Evolutionary conservation across 306 rosid species (phyloP).

Genomic region (Lotus japonicus): DNA sequence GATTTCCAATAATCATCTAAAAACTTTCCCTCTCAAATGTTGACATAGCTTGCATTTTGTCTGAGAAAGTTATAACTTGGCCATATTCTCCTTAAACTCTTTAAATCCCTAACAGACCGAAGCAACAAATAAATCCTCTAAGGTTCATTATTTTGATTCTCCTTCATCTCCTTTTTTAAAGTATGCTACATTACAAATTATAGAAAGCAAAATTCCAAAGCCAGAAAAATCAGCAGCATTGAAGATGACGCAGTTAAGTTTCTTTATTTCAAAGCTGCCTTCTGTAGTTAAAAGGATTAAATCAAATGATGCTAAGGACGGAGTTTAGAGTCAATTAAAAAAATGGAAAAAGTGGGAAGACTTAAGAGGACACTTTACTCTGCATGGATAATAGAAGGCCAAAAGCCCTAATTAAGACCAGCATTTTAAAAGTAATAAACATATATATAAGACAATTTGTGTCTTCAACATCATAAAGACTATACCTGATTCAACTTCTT

Average conservation of each 20-base stretch:
- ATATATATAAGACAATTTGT: neutral
- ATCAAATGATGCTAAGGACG: neutral
- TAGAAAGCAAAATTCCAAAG: neutral
- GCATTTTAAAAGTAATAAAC: constrained; percentile 8
- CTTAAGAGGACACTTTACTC: neutral
- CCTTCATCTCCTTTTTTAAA: neutral
- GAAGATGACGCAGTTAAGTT: neutral
- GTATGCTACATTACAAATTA: neutral
- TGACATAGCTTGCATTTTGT: neutral
- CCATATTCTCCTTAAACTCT: neutral
- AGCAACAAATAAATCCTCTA: neutral
- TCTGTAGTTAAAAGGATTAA: neutral
- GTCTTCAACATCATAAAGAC: neutral
- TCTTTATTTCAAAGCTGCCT: neutral
- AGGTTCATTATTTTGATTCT: neutral
- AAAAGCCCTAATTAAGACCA: no score
- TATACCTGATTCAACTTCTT: constrained; percentile 93
- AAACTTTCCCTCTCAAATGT: constrained; percentile 6
- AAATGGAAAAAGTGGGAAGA: neutral
- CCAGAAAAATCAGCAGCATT: neutral
- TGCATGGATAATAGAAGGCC: neutral
- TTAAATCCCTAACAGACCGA: no score
- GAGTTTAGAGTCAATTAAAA: constrained; percentile 1
- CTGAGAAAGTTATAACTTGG: neutral
- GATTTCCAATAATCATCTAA: constrained; percentile 6